These are phyloP conservation scores for Pseudocercospora pini-densiflorae DNA, from an alignment of 2,329 filamentous ascomycete genomes.

Conservation along the genomic window DNA sequence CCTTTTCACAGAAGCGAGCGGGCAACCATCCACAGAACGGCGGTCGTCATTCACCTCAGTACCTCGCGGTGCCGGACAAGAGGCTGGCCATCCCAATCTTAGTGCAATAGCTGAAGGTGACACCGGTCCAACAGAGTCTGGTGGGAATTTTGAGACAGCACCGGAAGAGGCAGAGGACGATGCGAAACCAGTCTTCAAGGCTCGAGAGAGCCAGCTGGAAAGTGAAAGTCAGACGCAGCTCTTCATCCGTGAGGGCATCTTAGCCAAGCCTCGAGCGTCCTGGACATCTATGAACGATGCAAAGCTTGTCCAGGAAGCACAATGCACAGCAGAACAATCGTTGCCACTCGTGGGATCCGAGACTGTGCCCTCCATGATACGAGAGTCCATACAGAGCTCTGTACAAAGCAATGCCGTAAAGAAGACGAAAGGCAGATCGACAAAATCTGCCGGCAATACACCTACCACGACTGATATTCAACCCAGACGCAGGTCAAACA, in stretches of 20 bases:
- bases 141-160: conserved; percentile 4
- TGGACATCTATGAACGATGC: conserved; percentile 20
- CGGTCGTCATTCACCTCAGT: background rate
- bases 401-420: background rate
- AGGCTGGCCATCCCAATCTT: background rate
- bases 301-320: background rate
- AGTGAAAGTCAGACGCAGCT: conserved; percentile 20
- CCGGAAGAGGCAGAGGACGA: background rate
- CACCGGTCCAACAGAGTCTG: background rate
- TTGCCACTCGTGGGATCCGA: background rate
- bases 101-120: background rate
- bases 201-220: background rate
- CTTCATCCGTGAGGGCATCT: conserved; percentile 18
- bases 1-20: background rate
- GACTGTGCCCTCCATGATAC: background rate
- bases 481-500: conserved; percentile 10
- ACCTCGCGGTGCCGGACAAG: background rate
- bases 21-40: background rate
- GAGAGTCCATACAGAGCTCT: conserved; percentile 4
- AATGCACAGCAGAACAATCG: background rate
- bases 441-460: conserved; percentile 21
- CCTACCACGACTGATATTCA: background rate
- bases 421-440: conserved; percentile 7
- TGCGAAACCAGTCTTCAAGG: background rate
- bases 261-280: conserved; percentile 21